A percentile compares a stretch with the other conserved stretches of the same genome.
These are phyloP conservation scores for Malus hybrid DNA, from an alignment of 331 rosid genomes.

Conservation along the genomic window DNA sequence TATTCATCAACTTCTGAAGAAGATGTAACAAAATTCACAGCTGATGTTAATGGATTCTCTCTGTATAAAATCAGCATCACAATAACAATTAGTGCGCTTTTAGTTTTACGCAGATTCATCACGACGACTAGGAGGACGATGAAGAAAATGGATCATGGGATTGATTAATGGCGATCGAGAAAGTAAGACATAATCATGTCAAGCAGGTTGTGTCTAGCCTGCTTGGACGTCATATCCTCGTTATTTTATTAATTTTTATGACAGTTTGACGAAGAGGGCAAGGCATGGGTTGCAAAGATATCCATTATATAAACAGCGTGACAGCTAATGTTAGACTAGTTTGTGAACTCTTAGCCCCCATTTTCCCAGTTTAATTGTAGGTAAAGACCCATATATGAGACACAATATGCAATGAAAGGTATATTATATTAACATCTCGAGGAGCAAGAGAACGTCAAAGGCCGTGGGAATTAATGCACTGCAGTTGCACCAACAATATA, in stretches of 20 bases:
- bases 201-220: background rate
- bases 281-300: constrained; percentile 13
- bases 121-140: background rate
- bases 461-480: no score
- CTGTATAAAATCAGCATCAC: constrained; percentile 1
- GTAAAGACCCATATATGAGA: background rate
- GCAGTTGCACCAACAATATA: no score
- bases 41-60: constrained; percentile 1
- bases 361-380: constrained; percentile 1
- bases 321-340: constrained; percentile 18
- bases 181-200: constrained; percentile 7
- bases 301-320: constrained; percentile 9
- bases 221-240: constrained; percentile 4
- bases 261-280: constrained; percentile 39
- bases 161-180: background rate
- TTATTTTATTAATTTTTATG: background rate
- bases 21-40: constrained; percentile 3
- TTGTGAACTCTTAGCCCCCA: background rate
- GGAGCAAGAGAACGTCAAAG: no score
- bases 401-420: background rate
- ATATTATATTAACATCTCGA: background rate
- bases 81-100: background rate
- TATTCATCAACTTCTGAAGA: constrained; percentile 16
- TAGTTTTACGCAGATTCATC: constrained; percentile 18
- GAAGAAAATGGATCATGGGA: background rate